Conservation (phyloP, 2,329 filamentous ascomycete genomes). For the Graphilbum ipis-grandicollis region DNA sequence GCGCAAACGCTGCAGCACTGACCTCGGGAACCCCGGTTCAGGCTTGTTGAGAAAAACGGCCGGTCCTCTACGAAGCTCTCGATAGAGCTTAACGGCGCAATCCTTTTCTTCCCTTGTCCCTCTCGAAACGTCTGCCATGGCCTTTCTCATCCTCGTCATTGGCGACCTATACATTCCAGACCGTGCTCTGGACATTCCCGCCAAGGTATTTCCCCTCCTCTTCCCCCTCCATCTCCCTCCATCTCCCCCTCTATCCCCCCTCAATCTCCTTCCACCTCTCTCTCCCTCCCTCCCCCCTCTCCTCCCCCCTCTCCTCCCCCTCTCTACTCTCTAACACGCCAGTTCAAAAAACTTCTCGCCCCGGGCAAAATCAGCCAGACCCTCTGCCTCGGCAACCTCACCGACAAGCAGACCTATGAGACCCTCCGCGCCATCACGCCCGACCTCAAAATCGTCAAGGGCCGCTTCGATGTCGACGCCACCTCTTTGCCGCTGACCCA, state of each 20-base stretch:
- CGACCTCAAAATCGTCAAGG: slow-evolving; percentile 53
- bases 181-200: slow-evolving; percentile 74
- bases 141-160: slow-evolving; percentile 79
- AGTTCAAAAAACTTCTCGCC: slow-evolving; percentile 77
- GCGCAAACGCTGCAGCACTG: no score
- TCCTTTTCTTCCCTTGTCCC: no score
- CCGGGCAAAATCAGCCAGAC: slow-evolving; percentile 73
- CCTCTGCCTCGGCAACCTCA: slow-evolving; percentile 64
- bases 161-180: slow-evolving; percentile 91
- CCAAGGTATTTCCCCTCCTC: slow-evolving; percentile 45
- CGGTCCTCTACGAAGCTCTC: no score
- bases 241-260: not conserved
- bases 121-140: slow-evolving; percentile 37
- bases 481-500: slow-evolving; percentile 47
- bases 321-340: slow-evolving; percentile 6
- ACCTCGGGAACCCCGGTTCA: no score
- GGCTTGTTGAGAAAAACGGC: no score
- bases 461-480: slow-evolving; percentile 49
- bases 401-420: slow-evolving; percentile 65
- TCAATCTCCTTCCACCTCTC: not conserved
- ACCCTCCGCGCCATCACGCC: slow-evolving; percentile 61
- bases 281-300: not conserved
- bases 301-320: slow-evolving; percentile 1
- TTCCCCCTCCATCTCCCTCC: not conserved
- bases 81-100: no score